These are phyloP conservation scores for Aurantiochytrium sp. DNA, from an alignment of 108 stramenopile genomes.

Conservation along the genomic window DNA sequence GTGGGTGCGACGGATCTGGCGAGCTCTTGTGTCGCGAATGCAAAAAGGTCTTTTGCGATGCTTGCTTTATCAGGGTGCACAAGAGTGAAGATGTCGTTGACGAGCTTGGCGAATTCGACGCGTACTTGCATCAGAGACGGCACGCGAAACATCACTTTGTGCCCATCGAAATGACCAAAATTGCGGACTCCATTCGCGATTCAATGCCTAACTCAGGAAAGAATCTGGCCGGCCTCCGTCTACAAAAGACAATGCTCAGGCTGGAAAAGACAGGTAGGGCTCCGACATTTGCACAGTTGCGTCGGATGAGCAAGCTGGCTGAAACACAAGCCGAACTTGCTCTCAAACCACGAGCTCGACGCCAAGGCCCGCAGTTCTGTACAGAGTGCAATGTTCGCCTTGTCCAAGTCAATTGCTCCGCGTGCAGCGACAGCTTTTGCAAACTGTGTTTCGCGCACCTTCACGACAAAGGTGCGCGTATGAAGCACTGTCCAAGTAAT, in stretches of 20 bases:
- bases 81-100: background rate
- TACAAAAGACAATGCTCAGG: background rate
- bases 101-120: background rate
- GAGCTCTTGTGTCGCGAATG: background rate
- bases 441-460: background rate
- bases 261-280: background rate
- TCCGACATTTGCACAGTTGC: background rate
- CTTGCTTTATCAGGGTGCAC: background rate
- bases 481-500: background rate
- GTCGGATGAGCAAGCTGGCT: background rate
- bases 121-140: background rate
- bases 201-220: background rate
- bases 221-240: too few relatives aligned
- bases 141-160: background rate
- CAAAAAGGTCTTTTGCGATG: background rate
- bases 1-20: background rate
- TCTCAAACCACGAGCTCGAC: background rate
- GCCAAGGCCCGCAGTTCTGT: background rate
- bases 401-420: background rate
- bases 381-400: background rate
- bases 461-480: background rate
- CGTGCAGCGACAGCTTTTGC: background rate
- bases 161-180: background rate
- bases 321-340: background rate
- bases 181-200: background rate